Evolutionary conservation across 2,329 filamentous ascomycete genomes (phyloP), one percentile per base, ranked within the genome.

Genomic region (Aspergillus transmontanensis): DNA sequence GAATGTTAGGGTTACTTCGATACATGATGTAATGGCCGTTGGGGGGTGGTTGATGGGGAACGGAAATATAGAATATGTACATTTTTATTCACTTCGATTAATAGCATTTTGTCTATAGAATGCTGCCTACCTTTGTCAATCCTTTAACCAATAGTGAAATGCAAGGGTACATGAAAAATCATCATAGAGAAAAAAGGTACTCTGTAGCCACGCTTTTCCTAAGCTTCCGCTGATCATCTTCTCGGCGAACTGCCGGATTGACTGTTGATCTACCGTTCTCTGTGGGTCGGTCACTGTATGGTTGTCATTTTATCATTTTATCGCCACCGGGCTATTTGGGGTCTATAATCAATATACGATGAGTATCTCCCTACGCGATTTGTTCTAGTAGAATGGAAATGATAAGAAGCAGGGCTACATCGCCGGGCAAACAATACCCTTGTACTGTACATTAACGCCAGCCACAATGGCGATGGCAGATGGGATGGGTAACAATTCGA

Each of bases 221-320:
- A n/a, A 30, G 26, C 46, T 50, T 48, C 34, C 6, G 34, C 34
- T 26, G 45, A 19, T 26, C 21, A 28, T 48, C 23, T 26, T 26
- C 46, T 30, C 46, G 46, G 26, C 46, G 46, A 50, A 50, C 46
- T 50, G 46, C 46, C 46, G 46, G 46, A 50, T 50, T 50, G 23
- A 28, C 46, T 50, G 46, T 19, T 50, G 46, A 50, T 50, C 46
- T 16, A 48, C 45, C 45, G 45, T 26, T 26, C 12, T 12, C 23
- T 28, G 45, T 48, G 45, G 45, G 45, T 48, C 45, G 6, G 23
- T 28, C 12, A 5, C 45, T 48, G 23, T 5, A 16, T 19, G 11
- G 45, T 28, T 48, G 16, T 41, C 16, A 19, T n/a, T 7, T 7
- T n/a, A 4, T 41, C 16, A 19, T n/a, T 7, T 7, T n/a, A 4